Evolutionary conservation across 2,329 filamentous ascomycete genomes (phyloP), one percentile per base, ranked within the genome.

Genomic region (Coleophoma cylindrospora): DNA sequence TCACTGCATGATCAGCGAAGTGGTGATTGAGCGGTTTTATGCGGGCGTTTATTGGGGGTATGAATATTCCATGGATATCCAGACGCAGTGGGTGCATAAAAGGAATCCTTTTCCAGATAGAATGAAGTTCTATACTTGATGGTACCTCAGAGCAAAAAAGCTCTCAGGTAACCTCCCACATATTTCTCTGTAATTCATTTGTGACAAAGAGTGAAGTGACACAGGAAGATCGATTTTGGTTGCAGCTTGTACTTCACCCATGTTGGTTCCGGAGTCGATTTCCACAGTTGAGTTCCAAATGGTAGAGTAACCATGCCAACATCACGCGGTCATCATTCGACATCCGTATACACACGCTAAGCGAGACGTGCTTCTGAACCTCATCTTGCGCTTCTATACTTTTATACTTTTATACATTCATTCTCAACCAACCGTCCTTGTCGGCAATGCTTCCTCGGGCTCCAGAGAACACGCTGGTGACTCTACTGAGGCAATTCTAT

Each of bases 401-500:
- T 27, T 10, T 27, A 10, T 27, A 8, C 27, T 27, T 27, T 10
- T 27, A 27, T 27, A 10, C 9, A 27, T 3, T 27, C 7, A 7
- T 27, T 27, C 3, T 27, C 27, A 27, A 27, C 27, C 27, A 27
- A 27, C 27, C 7, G 27, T 27, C 27, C 27, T 5, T 27, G 3
- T 7, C 27, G 27, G 53, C 56, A 57, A 65, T 64, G 62, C 54
- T 52, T 58, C 51, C 55, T 48, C 56, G 52, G 48, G 34, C 56
- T 37, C 51, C 57, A 27, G 61, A 62, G 48, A 52, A 61, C 49
- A 48, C 56, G 43, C 49, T 65, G 40, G 55, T 59, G 43, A 51
- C 43, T 37, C 53, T 64, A 4, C 57, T 65, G 3, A 51, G 54
- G 45, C 57, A 56, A 57, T 64, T 50, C 50, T 61, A 57, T 19